phyloP scores from a whole-genome alignment of 805 yeast species.

The Hermanozyma aechmeae region DNA sequence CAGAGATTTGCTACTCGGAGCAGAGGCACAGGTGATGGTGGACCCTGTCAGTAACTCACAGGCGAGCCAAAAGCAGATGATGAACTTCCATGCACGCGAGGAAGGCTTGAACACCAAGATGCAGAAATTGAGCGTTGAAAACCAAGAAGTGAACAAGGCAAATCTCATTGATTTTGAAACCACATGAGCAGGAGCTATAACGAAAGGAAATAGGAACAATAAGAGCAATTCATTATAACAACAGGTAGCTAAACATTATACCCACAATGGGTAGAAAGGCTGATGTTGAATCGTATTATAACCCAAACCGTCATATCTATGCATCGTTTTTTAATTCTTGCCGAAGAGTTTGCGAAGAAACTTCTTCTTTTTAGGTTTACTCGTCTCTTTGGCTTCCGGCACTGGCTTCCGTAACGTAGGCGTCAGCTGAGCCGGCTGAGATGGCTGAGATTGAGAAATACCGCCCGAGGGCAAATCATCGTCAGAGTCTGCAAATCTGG shows the following conservation, averaged over 20 bases:
- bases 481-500: conserved; percentile 49
- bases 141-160: conserved; percentile 18
- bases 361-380: conserved; percentile 22
- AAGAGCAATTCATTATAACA: no score
- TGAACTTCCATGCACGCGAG: no score
- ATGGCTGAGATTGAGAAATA: no score
- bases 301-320: no score
- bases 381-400: conserved; percentile 1
- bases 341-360: conserved; percentile 33
- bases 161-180: conserved; percentile 40
- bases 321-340: conserved; percentile 6
- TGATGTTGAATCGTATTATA: no score
- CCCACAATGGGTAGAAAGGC: no score
- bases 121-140: conserved; percentile 5
- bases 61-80: conserved; percentile 6
- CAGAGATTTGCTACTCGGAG: conserved; percentile 39
- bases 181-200: no score
- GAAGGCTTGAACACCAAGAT: no score
- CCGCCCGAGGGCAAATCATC: conserved; percentile 16
- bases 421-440: no score
- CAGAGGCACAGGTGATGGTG: conserved; percentile 35
- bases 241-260: no score
- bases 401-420: conserved; percentile 7
- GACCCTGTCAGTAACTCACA: conserved; percentile 13
- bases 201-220: no score